Base-by-base conservation (phyloP, 2,329 filamentous ascomycete genomes). In the Colletotrichum tabaci region DNA sequence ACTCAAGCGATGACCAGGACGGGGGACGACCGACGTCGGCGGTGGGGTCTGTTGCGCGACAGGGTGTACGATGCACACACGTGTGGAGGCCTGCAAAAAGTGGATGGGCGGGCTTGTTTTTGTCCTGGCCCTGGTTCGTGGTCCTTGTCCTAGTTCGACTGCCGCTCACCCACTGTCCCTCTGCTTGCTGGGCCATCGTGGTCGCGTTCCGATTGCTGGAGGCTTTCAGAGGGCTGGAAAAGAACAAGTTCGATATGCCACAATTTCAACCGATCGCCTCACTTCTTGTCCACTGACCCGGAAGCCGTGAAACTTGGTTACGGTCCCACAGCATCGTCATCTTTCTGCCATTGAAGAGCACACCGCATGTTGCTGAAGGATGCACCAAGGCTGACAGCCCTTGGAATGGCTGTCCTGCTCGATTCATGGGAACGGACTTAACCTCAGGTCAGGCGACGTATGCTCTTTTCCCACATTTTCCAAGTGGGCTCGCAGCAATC, bases 1-100 rank as follows among this genome's bases (percentile, higher is more conserved):
- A 67, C 49, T 61, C 55, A 61, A 57, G 26, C 64, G 38, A 47
- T 56, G 50, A 46, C 61, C 50, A 46, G 61, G 50, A 46, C 40
- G 21, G 64, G 64, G 64, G 64, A 47, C 55, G 57, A 67, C 68
- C 68, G 68, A 71, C 56, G 68, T 71, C 64, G 68, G 68, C 68
- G 68, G 44, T 62, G 57, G 64, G 64, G 50, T 56, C 40, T 26
- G 26, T 55, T 35, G 42, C 44, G 23, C 35, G 57, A 64, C 16
- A 13, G 16, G 12, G 38, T 13, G 26, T 30, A 38, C 9, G 35
- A 13, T n/a, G 35, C 35, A 38, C 35, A 38, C 35, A 38, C 35
- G 35, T 10, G 23, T 21, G 35, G n/a, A 30, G 38, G 57, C 56
- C 53, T 69, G 53, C 55, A 60, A 47, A 69, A 38, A 35, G 67